Evolutionary conservation across 805 yeast genomes (phyloP), one percentile per base, ranked within the genome.

Genomic region (Torulaspora maleeae): DNA sequence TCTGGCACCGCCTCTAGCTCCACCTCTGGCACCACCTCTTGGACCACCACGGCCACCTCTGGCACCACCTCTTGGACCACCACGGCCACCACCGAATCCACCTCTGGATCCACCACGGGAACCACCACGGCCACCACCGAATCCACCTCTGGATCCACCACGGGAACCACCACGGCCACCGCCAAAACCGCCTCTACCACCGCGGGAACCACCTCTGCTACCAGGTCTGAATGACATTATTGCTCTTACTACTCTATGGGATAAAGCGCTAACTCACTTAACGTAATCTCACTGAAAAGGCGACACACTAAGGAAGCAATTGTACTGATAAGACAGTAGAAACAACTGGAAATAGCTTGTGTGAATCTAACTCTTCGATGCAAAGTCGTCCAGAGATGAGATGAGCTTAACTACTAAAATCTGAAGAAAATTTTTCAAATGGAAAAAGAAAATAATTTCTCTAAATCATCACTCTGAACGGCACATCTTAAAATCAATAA

Each of bases 151-250:
- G 35, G 64, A 55, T 28, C 77, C 78, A 33, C 77, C 75, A 30
- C 69, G 55, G 43, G 58, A 56, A 39, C 71, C 77, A 48, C 76
- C 70, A 38, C 66, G 47, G 43, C 64, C 74, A 44, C 80, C 75
- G 44, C 80, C 79, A 43, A 64, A 61, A 48, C 72, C 75, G 44
- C 80, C 79, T 48, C 79, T 63, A 37, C 77, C 79, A 38, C 76
- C 43, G 16, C 78, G 59, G 56, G 64, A 64, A 51, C 79, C 74
- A 58, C 86, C 83, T 71, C 86, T 75, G 54, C 75, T 70, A 55
- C 79, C 80, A 59, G 84, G 79, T 71, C 82, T 80, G 67, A 82
- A 83, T 66, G 91, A 87, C 95, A 87, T 86, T 74, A 47, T 63
- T 44, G 40, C 27, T 49, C 25, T 41, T 34, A 36, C 30, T 32